Evolutionary conservation across 2,329 filamentous ascomycete species (phyloP).

Genomic region (Fusarium pseudonygamai): DNA sequence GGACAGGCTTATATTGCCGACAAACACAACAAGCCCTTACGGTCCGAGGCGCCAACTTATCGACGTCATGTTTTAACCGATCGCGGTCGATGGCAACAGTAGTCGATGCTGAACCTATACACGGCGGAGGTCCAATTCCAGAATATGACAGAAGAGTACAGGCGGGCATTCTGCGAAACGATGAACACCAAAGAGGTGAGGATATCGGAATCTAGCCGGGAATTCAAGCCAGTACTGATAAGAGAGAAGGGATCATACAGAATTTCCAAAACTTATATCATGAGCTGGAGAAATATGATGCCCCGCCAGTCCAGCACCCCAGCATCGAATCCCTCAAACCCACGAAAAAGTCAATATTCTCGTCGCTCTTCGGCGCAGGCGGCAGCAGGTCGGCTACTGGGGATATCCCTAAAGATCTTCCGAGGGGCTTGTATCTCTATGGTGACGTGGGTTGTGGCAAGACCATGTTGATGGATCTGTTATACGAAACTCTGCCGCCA

Average conservation of each 20-base stretch:
- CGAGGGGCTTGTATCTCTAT: constrained; percentile 91
- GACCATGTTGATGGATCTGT: constrained; percentile 99
- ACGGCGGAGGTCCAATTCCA: constrained; percentile 74
- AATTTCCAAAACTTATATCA: constrained; percentile 89
- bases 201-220: neutral
- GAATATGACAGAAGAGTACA: constrained; percentile 89
- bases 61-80: constrained; percentile 13
- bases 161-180: constrained; percentile 78
- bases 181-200: constrained; percentile 87
- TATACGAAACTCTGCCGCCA: constrained; percentile 88
- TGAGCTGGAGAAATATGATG: constrained; percentile 77
- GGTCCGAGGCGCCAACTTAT: constrained; percentile 1
- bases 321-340: constrained; percentile 75
- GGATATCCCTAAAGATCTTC: constrained; percentile 76
- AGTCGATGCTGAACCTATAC: constrained; percentile 36
- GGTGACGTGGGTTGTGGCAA: constrained; percentile 98
- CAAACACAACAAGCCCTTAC: neutral
- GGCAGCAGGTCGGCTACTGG: constrained; percentile 52
- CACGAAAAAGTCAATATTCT: constrained; percentile 63
- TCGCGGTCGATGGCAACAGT: constrained; percentile 45
- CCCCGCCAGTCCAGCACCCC: constrained; percentile 80
- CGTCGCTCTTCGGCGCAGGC: constrained; percentile 68
- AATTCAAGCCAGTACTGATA: constrained; percentile 16
- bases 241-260: constrained; percentile 78
- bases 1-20: constrained; percentile 7